Conservation (phyloP, 768 basidiomycete species). For the Dentipellis fragilis region DNA sequence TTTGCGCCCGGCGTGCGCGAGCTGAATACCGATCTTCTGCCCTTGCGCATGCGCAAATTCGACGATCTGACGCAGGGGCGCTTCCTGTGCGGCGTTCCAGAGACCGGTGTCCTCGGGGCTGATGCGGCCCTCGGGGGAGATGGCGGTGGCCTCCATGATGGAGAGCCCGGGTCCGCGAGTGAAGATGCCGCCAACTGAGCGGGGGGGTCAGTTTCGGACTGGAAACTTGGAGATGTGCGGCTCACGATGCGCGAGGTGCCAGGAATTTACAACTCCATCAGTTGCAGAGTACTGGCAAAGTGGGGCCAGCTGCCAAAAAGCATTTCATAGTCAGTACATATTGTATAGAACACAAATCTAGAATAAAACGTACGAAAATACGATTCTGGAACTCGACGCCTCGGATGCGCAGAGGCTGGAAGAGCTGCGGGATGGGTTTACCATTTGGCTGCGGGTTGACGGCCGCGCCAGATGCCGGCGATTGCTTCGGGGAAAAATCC, state of each 20-base stretch:
- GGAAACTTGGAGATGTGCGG: background rate
- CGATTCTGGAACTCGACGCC: background rate
- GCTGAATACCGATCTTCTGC: constrained; percentile 64
- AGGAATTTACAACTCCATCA: background rate
- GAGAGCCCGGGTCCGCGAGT: constrained; percentile 46
- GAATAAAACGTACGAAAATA: background rate
- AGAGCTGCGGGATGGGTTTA: background rate
- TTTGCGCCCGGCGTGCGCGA: constrained; percentile 70
- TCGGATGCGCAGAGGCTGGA: background rate
- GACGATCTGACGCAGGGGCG: constrained; percentile 37
- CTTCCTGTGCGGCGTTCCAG: constrained; percentile 52
- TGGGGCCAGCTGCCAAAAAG: constrained; percentile 3
- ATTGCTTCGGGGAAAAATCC: background rate
- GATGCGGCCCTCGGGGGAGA: constrained; percentile 51
- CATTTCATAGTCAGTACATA: background rate
- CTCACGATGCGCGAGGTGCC: constrained; percentile 6
- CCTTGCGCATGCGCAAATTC: constrained; percentile 63
- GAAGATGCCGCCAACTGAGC: constrained; percentile 22
- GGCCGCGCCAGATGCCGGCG: background rate
- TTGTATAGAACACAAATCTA: no score
- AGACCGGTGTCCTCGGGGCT: constrained; percentile 50
- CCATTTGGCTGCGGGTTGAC: background rate
- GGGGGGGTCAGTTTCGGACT: background rate
- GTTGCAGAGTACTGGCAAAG: background rate
- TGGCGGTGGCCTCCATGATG: constrained; percentile 57